Evolutionary conservation across 1,284 basidiomycete species (phyloP), one percentile per base, ranked within the genome.

Genomic region (Taiwanofungus camphoratus): DNA sequence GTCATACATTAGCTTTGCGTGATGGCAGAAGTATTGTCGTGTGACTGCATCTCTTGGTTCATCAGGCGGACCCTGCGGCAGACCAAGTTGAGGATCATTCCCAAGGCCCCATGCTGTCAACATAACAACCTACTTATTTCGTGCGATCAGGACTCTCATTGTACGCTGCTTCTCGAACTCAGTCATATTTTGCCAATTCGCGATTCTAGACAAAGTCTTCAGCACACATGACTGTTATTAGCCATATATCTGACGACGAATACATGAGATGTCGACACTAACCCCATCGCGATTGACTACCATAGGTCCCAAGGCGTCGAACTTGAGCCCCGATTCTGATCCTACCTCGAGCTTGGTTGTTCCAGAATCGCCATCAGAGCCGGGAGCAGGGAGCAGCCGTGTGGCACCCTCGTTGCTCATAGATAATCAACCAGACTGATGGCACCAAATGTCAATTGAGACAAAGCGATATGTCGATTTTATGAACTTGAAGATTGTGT

Each of bases 211-310:
- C 22, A 76, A 53, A 0, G 74, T 76, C 76, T 77, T 47, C 9
- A n/a, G n/a, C 18, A n/a, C 5, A 45, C 11, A 6, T 30, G 24
- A 26, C 3, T 23, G 22, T 42, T 32, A 37, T 35, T 27, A 41
- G 21, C n/a, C n/a, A n/a, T n/a, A n/a, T n/a, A n/a, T n/a, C n/a
- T n/a, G n/a, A n/a, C n/a, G n/a, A n/a, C n/a, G n/a, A n/a, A n/a
- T n/a, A n/a, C n/a, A n/a, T n/a, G n/a, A n/a, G n/a, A 16, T n/a
- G 21, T 13, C 5, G 13, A 19, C 9, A 59, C 67, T 36, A 57
- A 77, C 74, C 44, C 77, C 76, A 58, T 80, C 70, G 36, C 58
- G 72, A 54, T 79, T 79, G 19, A 79, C 71, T 8, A 79, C 71
- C 59, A 78, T 65, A 0, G 76, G 77, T 1, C 76, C 76, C 11